Conservation (phyloP, 768 basidiomycete genomes). For the Gymnopilus junonius region DNA sequence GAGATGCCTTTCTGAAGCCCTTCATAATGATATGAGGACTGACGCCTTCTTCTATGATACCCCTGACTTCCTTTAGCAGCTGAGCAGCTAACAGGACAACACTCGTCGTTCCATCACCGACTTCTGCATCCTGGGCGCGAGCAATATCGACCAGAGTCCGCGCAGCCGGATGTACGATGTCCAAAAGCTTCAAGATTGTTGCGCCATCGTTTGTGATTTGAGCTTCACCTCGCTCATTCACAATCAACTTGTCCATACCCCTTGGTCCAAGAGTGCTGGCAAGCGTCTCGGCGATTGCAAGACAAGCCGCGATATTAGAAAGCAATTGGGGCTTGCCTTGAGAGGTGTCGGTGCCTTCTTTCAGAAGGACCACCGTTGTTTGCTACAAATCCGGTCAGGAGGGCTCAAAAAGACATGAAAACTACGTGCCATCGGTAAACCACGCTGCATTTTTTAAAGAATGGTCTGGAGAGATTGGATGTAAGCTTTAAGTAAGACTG, state of each 20-base stretch:
- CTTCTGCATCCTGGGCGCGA: constrained; percentile 96
- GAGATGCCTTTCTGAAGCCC: constrained; percentile 86
- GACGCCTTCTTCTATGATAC: constrained; percentile 95
- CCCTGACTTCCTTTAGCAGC: constrained; percentile 88
- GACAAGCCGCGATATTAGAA: constrained; percentile 96
- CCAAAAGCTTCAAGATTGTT: constrained; percentile 95
- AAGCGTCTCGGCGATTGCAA: constrained; percentile 90
- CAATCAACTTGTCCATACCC: constrained; percentile 99
- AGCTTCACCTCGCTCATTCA: constrained; percentile 90
- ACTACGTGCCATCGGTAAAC: constrained; percentile 70
- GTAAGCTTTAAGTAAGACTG: constrained; percentile 14
- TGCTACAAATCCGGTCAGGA: constrained; percentile 55
- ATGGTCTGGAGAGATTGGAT: neutral
- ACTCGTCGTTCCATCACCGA: constrained; percentile 97
- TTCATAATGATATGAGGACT: constrained; percentile 98
- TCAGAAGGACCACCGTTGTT: constrained; percentile 96
- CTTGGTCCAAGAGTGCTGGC: constrained; percentile 95
- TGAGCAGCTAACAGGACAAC: constrained; percentile 96
- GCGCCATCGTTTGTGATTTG: constrained; percentile 99
- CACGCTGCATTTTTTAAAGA: constrained; percentile 77
- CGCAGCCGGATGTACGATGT: constrained; percentile 98
- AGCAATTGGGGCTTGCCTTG: constrained; percentile 92
- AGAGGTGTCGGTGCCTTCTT: constrained; percentile 95
- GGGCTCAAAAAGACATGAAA: neutral
- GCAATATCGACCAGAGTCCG: constrained; percentile 98